Base-by-base conservation (phyloP, 2,329 filamentous ascomycete genomes). In the Trichophyton schoenleinii region DNA sequence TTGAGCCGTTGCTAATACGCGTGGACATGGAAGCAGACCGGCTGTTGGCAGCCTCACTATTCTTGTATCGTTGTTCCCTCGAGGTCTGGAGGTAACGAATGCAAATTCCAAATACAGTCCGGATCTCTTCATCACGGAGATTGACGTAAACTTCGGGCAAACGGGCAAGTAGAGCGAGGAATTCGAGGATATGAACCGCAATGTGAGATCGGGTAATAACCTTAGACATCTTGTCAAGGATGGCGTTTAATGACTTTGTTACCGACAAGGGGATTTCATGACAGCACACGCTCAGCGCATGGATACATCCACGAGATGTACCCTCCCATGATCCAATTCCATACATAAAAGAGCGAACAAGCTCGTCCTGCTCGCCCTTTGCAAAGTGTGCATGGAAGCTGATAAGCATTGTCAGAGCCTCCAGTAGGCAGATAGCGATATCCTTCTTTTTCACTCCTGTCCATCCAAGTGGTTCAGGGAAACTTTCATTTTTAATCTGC, bases 141-240 rank as follows among this genome's bases (percentile, higher is more conserved):
- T 96, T 95, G 70, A 89, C 85, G 70, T 91, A 95, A 1, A 96
- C 81, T 63, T 89, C 83, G 8, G 89, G 89, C 62, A 96, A 78
- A 41, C 92, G 86, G 60, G 91, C 91, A 31, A 99, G 81, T 58
- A 90, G 87, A 8, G 89, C 88, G n/a, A 99, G 78, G 69, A 99
- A 97, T 70, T 99, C 94, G 58, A 99, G 79, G 63, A 99, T 95
- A 70, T 99, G 94, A 64, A 96, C 87, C 8, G 92, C 91, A 41
- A 96, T 87, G 61, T 91, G 85, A 5, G 90, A 86, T 68, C 96
- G 91, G 0, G 94, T 97, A 69, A 99, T 95, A 69, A 96, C 95
- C 67, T 91, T 89, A 0, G 91, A 87, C 89, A 99, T 95, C 71
- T 90, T 92, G 68, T 91, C 88, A 61, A 99, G 80, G 66, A 97